These are phyloP conservation scores for Ceratocystis papillata DNA, from an alignment of 2,329 filamentous ascomycete genomes.

Conservation along the genomic window DNA sequence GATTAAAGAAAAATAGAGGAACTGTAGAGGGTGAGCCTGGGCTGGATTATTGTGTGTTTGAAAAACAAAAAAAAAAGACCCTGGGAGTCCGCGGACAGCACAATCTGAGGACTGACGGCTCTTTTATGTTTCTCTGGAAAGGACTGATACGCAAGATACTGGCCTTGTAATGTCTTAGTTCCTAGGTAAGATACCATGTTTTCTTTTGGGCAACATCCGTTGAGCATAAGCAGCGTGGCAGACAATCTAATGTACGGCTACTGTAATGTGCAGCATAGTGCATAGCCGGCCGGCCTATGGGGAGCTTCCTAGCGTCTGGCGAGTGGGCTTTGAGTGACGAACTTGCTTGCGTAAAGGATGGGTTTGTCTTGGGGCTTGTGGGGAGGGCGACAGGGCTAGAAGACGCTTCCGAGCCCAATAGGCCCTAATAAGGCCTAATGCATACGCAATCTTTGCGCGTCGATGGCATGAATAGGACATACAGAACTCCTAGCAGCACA, in stretches of 20 bases:
- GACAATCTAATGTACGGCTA: neutral
- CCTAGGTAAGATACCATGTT: neutral
- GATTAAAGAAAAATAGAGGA: too few relatives aligned
- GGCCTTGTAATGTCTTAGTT: neutral
- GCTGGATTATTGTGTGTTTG: too few relatives aligned
- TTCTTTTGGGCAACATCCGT: neutral
- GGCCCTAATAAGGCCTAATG: neutral
- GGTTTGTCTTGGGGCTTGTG: neutral
- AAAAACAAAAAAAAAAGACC: too few relatives aligned
- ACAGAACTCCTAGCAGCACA: neutral
- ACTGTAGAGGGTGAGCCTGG: too few relatives aligned
- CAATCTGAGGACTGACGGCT: too few relatives aligned
- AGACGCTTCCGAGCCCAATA: neutral
- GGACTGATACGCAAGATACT: neutral
- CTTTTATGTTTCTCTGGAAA: neutral
- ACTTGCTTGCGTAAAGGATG: slow-evolving; percentile 5
- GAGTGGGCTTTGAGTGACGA: neutral
- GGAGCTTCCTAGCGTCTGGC: neutral
- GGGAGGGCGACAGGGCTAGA: neutral
- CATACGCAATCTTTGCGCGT: slow-evolving; percentile 4
- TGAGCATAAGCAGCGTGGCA: neutral
- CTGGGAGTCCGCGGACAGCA: too few relatives aligned
- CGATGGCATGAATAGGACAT: neutral
- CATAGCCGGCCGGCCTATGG: neutral
- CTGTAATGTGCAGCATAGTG: neutral